These are phyloP conservation scores for Cystofilobasidium macerans DNA, from an alignment of 768 basidiomycete species.

Conservation along the genomic window DNA sequence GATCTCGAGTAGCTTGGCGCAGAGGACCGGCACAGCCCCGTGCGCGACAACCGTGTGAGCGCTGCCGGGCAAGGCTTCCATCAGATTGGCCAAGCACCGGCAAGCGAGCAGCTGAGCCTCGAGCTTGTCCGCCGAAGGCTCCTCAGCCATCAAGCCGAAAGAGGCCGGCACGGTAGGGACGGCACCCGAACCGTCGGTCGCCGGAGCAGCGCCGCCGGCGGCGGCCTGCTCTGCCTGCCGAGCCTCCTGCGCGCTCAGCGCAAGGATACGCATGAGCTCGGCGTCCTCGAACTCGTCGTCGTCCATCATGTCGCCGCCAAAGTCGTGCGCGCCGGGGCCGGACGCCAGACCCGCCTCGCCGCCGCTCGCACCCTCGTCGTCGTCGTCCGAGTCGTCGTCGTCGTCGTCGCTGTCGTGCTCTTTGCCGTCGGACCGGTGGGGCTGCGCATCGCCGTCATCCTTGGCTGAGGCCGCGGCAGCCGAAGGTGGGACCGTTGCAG, in stretches of 20 bases:
- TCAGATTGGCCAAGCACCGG: conserved; percentile 89
- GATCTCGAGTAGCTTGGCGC: conserved; percentile 93
- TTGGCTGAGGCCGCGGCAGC: no score
- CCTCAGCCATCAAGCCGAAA: conserved; percentile 27
- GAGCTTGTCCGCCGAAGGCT: conserved; percentile 36
- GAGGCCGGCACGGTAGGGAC: neutral
- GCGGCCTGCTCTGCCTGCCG: conserved; percentile 1
- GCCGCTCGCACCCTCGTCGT: conserved; percentile 47
- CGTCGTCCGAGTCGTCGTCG: conserved; percentile 49
- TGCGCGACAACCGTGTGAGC: conserved; percentile 97
- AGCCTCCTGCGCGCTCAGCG: conserved; percentile 49
- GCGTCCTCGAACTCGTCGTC: conserved; percentile 55
- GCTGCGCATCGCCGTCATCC: neutral
- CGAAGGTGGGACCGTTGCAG: no score
- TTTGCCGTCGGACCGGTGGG: conserved; percentile 39
- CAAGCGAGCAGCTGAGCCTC: conserved; percentile 95
- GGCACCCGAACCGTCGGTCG: neutral
- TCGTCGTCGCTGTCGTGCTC: conserved; percentile 53
- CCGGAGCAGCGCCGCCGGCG: neutral
- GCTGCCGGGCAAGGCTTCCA: conserved; percentile 96
- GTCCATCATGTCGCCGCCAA: conserved; percentile 40
- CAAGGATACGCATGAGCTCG: conserved; percentile 74
- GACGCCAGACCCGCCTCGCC: conserved; percentile 40
- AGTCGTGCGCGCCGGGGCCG: conserved; percentile 23
- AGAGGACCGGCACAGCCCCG: conserved; percentile 94